Percentiles rank a stretch among this genome's conserved stretches.
Conservation (phyloP, 495 filamentous ascomycete genomes). For the Sphaerosporella brunnea region DNA sequence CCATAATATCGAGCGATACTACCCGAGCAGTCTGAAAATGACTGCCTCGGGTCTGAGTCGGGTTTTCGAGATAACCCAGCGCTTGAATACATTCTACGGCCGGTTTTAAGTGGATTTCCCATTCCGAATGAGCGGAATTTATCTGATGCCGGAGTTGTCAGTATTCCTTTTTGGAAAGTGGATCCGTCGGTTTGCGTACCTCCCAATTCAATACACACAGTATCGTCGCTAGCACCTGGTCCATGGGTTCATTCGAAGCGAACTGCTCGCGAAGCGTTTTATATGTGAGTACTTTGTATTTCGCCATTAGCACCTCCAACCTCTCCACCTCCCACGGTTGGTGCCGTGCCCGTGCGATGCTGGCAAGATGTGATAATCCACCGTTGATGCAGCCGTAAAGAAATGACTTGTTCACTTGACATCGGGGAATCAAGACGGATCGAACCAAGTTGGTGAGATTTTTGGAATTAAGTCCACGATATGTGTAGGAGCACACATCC, state of each 20-base stretch:
- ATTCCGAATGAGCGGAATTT: conserved; percentile 1
- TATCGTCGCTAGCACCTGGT: neutral
- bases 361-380: conserved; percentile 12
- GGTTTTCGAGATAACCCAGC: conserved; percentile 13
- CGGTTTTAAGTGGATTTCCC: conserved; percentile 12
- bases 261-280: neutral
- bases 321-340: neutral
- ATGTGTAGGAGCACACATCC: conserved; percentile 11
- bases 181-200: too few relatives aligned
- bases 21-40: conserved; percentile 16
- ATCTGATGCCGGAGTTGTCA: too few relatives aligned
- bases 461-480: conserved; percentile 8
- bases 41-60: conserved; percentile 8
- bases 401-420: conserved; percentile 7
- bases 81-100: conserved; percentile 17
- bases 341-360: neutral
- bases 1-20: conserved; percentile 19
- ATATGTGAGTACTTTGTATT: neutral
- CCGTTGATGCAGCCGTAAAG: conserved; percentile 13
- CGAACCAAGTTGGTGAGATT: conserved; percentile 1
- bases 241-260: neutral
- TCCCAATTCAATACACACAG: neutral
- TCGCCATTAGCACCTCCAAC: neutral
- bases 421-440: conserved; percentile 11
- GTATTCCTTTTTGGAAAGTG: too few relatives aligned